Conservation (phyloP, 306 rosid species). For the Pterocarpus santalinus region DNA sequence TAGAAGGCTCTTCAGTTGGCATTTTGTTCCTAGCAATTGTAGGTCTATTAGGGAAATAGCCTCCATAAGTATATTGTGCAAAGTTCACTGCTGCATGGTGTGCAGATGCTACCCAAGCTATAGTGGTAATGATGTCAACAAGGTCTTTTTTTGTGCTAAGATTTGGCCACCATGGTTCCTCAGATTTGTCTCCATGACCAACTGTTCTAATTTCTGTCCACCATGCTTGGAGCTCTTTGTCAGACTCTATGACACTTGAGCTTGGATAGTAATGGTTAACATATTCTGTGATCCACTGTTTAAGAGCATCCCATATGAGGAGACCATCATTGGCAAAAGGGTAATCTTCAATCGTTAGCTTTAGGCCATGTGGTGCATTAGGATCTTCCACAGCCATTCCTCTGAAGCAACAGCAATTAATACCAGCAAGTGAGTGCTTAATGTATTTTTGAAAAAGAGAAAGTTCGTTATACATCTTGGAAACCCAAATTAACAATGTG, state of each 20-base stretch:
- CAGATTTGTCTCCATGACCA: constrained; percentile 56
- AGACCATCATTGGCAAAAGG: constrained; percentile 66
- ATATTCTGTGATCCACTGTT: constrained; percentile 59
- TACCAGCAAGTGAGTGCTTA: too few relatives aligned
- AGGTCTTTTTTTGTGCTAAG: constrained; percentile 53
- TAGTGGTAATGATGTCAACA: constrained; percentile 43
- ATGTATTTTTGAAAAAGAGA: too few relatives aligned
- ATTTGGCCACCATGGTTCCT: constrained; percentile 64
- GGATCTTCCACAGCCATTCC: constrained; percentile 60
- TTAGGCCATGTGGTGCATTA: constrained; percentile 54
- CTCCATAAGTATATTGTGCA: constrained; percentile 54
- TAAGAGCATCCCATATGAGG: constrained; percentile 59
- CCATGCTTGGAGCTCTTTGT: constrained; percentile 64
- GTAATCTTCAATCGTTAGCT: constrained; percentile 60
- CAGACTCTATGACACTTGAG: constrained; percentile 40
- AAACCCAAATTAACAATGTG: too few relatives aligned
- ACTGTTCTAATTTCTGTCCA: constrained; percentile 55
- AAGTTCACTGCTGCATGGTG: constrained; percentile 63
- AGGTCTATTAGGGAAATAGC: constrained; percentile 59
- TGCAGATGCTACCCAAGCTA: constrained; percentile 59
- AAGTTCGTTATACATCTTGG: too few relatives aligned
- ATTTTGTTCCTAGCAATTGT: constrained; percentile 53
- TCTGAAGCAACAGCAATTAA: constrained; percentile 26
- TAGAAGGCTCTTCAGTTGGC: constrained; percentile 56
- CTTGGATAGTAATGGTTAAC: constrained; percentile 58